These are phyloP conservation scores for Thraustotheca clavata DNA, from an alignment of 352 stramenopile genomes.

Conservation along the genomic window DNA sequence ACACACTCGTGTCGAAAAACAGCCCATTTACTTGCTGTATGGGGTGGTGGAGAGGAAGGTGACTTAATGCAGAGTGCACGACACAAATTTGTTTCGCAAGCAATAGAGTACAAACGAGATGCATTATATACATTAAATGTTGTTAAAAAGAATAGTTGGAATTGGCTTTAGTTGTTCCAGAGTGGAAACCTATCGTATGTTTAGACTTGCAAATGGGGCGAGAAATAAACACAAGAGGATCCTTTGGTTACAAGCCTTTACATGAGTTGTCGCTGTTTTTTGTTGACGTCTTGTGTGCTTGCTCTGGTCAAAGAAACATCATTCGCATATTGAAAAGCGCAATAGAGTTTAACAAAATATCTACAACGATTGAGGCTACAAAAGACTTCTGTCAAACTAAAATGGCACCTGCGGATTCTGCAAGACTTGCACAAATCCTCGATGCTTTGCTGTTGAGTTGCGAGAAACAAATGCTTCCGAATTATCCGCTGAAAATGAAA, in stretches of 20 bases:
- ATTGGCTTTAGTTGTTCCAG: background rate
- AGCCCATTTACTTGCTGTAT: constrained; percentile 2
- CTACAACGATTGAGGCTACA: background rate
- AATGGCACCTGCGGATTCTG: background rate
- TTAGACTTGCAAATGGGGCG: background rate
- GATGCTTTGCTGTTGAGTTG: background rate
- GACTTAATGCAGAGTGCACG: background rate
- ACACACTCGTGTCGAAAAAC: constrained; percentile 5
- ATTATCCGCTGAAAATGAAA: background rate
- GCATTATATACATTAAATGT: background rate
- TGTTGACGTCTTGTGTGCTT: background rate
- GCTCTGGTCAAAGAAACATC: background rate
- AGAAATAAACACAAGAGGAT: background rate
- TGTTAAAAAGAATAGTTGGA: background rate
- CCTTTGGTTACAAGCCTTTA: background rate
- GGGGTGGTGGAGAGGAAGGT: background rate
- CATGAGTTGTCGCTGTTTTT: background rate
- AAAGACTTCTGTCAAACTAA: background rate
- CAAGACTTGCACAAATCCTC: background rate
- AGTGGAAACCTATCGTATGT: constrained; percentile 1
- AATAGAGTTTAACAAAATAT: constrained; percentile 1
- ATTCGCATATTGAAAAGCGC: background rate
- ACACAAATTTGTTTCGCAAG: background rate
- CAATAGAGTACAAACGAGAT: constrained; percentile 5
- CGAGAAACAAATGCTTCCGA: background rate